Evolutionary conservation across 164 flowering plant species (phyloP).

Genomic region (Brasenia schreberi): DNA sequence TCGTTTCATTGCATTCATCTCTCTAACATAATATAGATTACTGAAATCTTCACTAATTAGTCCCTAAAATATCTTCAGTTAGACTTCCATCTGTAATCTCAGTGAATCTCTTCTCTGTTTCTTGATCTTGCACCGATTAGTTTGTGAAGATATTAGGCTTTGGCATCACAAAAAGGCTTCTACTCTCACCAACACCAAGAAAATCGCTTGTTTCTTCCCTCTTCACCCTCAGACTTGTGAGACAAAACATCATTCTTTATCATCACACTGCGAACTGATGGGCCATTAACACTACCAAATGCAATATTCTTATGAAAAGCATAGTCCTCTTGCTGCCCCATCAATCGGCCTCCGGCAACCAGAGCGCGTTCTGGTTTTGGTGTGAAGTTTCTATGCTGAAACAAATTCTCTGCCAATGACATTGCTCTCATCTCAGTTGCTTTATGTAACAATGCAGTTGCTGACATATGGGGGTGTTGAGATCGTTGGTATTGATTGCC

Average conservation of each 20-base stretch:
- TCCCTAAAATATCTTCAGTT: no score
- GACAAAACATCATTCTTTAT: no score
- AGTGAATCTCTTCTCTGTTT: no score
- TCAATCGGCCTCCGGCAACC: neutral
- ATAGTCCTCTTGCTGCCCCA: neutral
- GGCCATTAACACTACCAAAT: neutral
- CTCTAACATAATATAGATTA: no score
- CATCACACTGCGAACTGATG: neutral
- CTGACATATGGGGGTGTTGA: constrained; percentile 44
- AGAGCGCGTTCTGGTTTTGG: neutral
- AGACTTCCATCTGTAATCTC: no score
- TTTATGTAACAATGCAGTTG: constrained; percentile 79
- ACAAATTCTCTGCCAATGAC: constrained; percentile 4
- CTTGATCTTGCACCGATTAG: neutral
- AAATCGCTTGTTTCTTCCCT: constrained; percentile 82
- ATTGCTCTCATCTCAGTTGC: constrained; percentile 78
- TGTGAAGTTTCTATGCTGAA: neutral
- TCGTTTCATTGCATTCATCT: no score
- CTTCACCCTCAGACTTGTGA: constrained; percentile 13
- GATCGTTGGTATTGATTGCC: neutral
- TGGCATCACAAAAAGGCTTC: constrained; percentile 1
- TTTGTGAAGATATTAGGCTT: neutral
- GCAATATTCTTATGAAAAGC: neutral
- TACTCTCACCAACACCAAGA: constrained; percentile 60
- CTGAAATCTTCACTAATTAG: no score